A percentile compares a stretch with the other conserved stretches of the same genome.
phyloP scores from a whole-genome alignment of 179 eudicot species.

The Silene vulgaris region DNA sequence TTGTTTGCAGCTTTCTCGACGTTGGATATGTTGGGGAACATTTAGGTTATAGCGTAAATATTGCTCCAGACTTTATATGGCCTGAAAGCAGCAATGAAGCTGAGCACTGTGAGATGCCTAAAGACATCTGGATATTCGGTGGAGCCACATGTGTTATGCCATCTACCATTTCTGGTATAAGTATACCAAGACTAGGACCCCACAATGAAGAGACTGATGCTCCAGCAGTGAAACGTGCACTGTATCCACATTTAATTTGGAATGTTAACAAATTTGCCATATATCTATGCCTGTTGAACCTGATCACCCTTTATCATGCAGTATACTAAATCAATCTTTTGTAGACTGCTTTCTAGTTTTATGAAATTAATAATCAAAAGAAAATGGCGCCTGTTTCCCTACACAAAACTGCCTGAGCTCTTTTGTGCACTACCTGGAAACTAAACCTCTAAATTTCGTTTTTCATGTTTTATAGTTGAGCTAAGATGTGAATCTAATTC shows the following conservation, averaged over 20 bases:
- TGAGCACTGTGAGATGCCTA: slow-evolving; percentile 15
- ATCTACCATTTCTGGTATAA: slow-evolving; percentile 60
- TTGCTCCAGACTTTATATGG: slow-evolving; percentile 47
- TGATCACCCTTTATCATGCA: too few relatives aligned
- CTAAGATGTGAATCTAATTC: too few relatives aligned
- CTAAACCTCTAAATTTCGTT: too few relatives aligned
- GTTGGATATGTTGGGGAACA: slow-evolving; percentile 41
- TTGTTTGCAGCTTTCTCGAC: slow-evolving; percentile 42
- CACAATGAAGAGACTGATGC: slow-evolving; percentile 25
- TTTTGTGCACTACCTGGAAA: too few relatives aligned
- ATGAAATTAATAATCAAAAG: too few relatives aligned
- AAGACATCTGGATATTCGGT: slow-evolving; percentile 35
- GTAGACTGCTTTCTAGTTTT: too few relatives aligned
- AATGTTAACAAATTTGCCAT: not conserved
- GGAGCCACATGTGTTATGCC: slow-evolving; percentile 36
- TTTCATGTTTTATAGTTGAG: too few relatives aligned
- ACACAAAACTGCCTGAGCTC: too few relatives aligned
- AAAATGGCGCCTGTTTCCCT: too few relatives aligned
- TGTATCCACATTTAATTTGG: slow-evolving; percentile 54
- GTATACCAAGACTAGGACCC: slow-evolving; percentile 33
- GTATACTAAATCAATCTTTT: too few relatives aligned
- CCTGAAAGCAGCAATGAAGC: slow-evolving; percentile 33
- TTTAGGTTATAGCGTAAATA: slow-evolving; percentile 29
- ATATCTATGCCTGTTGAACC: too few relatives aligned
- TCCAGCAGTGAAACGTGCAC: slow-evolving; percentile 34